A percentile compares a stretch with the other conserved stretches of the same genome.
Evolutionary conservation across 306 rosid genomes (phyloP).

Genomic region (Hylodesmum podocarpum): DNA sequence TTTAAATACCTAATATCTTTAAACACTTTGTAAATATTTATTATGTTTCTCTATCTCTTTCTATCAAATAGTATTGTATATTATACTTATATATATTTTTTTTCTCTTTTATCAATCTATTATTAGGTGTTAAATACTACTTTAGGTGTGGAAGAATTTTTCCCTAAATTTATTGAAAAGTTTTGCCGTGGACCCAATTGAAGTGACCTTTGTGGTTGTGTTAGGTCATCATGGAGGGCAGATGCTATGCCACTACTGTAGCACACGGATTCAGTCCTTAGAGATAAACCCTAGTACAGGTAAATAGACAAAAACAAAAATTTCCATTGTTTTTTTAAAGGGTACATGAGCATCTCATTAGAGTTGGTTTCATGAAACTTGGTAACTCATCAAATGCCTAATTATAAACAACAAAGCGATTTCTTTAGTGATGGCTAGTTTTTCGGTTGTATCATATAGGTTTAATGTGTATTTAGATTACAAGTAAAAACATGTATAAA

Average conservation of each 20-base stretch:
- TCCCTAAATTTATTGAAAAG: not conserved
- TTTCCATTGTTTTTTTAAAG: not conserved
- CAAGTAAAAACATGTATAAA: no score
- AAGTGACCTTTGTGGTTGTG: not conserved
- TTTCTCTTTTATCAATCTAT: no score
- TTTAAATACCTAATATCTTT: no score
- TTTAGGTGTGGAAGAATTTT: no score
- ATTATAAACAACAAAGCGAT: not conserved
- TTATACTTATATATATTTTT: no score
- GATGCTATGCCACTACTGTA: slow-evolving; percentile 6
- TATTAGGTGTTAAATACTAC: no score
- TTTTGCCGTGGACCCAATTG: slow-evolving; percentile 9
- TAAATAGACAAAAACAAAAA: not conserved
- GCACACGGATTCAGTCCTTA: slow-evolving; percentile 2
- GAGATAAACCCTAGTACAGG: not conserved
- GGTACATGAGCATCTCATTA: not conserved
- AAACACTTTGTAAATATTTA: no score
- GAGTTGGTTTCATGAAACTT: not conserved
- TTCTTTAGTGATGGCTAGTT: not conserved
- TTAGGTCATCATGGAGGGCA: slow-evolving; percentile 19
- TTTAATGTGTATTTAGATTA: no score
- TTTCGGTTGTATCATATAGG: no score
- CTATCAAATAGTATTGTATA: no score
- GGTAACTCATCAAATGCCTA: not conserved
- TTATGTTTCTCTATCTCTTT: no score